phyloP scores from a whole-genome alignment of 192 early-diverging fungal genomes.

The Coemansia sp. region DNA sequence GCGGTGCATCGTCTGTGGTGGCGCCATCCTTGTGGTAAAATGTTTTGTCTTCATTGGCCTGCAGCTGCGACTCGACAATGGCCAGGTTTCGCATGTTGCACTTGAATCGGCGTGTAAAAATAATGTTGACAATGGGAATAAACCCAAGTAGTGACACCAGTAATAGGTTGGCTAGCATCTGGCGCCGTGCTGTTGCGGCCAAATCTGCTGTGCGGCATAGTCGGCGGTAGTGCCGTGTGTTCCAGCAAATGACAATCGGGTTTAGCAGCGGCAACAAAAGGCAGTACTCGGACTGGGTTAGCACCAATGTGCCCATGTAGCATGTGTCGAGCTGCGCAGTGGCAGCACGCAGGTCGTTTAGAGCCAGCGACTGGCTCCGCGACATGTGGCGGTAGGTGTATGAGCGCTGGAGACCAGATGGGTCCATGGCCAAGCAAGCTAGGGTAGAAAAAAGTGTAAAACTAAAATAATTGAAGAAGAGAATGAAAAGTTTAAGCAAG shows the following conservation, averaged over 20 bases:
- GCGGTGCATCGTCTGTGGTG: neutral
- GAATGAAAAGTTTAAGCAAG: neutral
- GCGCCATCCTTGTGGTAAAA: constrained; percentile 1
- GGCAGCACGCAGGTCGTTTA: constrained; percentile 10
- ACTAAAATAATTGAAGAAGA: neutral
- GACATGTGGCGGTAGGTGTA: constrained; percentile 31
- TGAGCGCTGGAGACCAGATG: neutral
- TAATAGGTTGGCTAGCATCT: constrained; percentile 28
- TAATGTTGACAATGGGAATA: constrained; percentile 33
- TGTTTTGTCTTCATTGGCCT: constrained; percentile 14
- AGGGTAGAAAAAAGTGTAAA: neutral
- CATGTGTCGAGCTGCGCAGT: constrained; percentile 22
- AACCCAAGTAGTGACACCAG: constrained; percentile 19
- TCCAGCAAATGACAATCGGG: constrained; percentile 28
- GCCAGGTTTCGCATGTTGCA: constrained; percentile 39
- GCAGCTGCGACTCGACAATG: constrained; percentile 23
- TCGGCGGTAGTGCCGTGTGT: constrained; percentile 12
- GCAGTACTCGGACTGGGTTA: constrained; percentile 33
- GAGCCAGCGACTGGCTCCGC: constrained; percentile 3
- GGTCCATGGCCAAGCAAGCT: neutral
- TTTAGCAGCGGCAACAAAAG: constrained; percentile 38
- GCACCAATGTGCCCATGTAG: constrained; percentile 17
- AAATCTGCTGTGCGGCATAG: constrained; percentile 12
- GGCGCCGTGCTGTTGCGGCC: neutral
- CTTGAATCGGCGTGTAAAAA: constrained; percentile 36